Evolutionary conservation across 2,329 filamentous ascomycete species (phyloP), one percentile per base, ranked within the genome.

Genomic region (Xylariaceae sp.): DNA sequence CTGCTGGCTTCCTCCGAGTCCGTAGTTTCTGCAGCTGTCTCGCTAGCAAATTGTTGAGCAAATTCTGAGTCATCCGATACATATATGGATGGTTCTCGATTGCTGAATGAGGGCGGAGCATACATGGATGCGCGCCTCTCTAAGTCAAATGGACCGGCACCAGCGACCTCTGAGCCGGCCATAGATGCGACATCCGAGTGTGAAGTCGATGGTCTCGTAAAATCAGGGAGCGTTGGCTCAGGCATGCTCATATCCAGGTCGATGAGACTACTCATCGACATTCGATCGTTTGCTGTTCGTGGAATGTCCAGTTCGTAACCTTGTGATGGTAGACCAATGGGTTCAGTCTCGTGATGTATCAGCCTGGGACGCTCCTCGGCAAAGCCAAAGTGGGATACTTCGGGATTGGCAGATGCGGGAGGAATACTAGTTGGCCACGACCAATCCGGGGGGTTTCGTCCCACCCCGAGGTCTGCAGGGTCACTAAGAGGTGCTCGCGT

Each of bases 51-150:
- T 53, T 52, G 44, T 30, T 57, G 42, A 33, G 75, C 71, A 51
- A 74, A 77, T 22, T 77, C 72, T 7, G 76, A 79, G 51, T 82
- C 79, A 53, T 83, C 81, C 1, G 78, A 78, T 10, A 83, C 75
- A 58, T 83, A 84, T 42, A 83, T 81, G 3, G 78, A 81, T 1
- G 79, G 78, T 54, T 82, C 78, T 33, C 80, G 71, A 44, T 68
- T 71, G 0, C 67, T 64, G 4, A 66, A 59, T 5, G 71, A 65
- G 11, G 68, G 32, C 39, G 70, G 59, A 42, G 63, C 69, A 53
- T 82, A 81, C 1, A 82, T 66, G 1, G 80, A 83, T 1, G 79
- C 71, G 56, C 84, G 81, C n/a, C 77, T 75, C 62, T 86, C 82
- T 3, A 85, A 71, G 47, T 84, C 80, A 49, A 85, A 85, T 0